Base-by-base conservation (phyloP, 2,329 filamentous ascomycete species). In the Shiraia sp. region DNA sequence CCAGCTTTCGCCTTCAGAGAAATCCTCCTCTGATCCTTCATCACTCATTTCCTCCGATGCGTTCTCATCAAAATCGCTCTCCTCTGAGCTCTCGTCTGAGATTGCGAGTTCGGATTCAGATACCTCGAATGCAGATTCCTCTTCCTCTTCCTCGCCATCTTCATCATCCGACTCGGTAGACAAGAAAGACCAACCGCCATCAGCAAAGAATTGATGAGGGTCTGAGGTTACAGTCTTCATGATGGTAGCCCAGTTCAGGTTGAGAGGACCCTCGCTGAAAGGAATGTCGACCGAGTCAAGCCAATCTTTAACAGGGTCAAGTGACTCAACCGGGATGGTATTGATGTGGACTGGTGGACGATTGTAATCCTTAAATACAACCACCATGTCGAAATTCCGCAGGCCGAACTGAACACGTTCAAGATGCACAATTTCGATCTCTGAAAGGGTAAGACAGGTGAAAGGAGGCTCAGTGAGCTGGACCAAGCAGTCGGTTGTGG, bases 191-290 rank as follows among this genome's bases (percentile, higher is more conserved):
- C 93, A 99, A 32, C 93, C 93, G 23, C 95, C 93, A 52, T 97
- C 92, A 3, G 80, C 82, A 71, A 96, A 99, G 82, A 99, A 99
- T 57, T 87, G 83, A 66, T 99, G 92, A 2, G 93, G 89, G 66
- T 99, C 91, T 25, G 87, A 85, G 14, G 88, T 92, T 17, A 99
- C 91, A 0, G 93, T 99, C 79, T 99, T 99, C 90, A 99, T 99
- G 66, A 99, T 99, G 12, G 91, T 96, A 9, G 88, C 87, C 93
- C 93, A 99, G 78, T 97, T 97, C 42, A 99, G 79, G 75, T 99
- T 99, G 56, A 99, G 83, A 1, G 92, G 93, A 42, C 93, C 93
- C 71, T 99, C 95, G 10, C 84, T 88, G 75, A 86, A 97, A 13
- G 93, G 86, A 63, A 99, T 95, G 64, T 99, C 92, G 33, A 93